These are phyloP conservation scores for Myxozyma geophila DNA, from an alignment of 805 yeast genomes.

Conservation along the genomic window DNA sequence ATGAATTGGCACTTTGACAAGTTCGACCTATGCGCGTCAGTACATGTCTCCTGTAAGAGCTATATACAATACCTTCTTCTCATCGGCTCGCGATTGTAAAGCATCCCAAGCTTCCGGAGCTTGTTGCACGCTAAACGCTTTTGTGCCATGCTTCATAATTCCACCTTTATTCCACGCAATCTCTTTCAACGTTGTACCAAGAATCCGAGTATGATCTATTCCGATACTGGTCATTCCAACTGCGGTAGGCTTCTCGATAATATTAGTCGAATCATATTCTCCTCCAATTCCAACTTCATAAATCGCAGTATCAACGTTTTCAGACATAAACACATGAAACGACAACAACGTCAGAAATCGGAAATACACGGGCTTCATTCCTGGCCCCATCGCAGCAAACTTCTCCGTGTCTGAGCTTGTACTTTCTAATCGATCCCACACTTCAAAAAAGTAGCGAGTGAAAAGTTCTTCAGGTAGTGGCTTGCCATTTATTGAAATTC, in stretches of 20 bases:
- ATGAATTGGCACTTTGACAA: constrained; percentile 45
- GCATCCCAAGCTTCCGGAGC: constrained; percentile 52
- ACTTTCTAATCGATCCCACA: constrained; percentile 73
- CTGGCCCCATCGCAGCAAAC: constrained; percentile 76
- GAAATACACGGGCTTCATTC: constrained; percentile 88
- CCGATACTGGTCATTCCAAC: constrained; percentile 89
- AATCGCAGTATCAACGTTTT: constrained; percentile 90
- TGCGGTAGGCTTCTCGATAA: constrained; percentile 75
- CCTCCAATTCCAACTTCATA: constrained; percentile 99
- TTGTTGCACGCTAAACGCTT: constrained; percentile 72
- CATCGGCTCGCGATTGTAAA: constrained; percentile 68
- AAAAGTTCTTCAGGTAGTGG: constrained; percentile 83
- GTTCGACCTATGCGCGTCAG: constrained; percentile 40
- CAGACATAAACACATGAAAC: constrained; percentile 85
- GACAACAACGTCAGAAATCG: constrained; percentile 86
- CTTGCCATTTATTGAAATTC: constrained; percentile 83
- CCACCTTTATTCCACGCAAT: constrained; percentile 98
- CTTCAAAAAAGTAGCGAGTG: constrained; percentile 88
- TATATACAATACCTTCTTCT: constrained; percentile 53
- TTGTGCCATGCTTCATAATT: constrained; percentile 70
- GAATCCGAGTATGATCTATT: constrained; percentile 84
- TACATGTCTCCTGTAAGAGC: background rate
- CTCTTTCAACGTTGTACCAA: constrained; percentile 84
- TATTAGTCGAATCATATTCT: constrained; percentile 93
- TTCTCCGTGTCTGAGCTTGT: constrained; percentile 58